Conservation (phyloP, 2,329 filamentous ascomycete species). For the Hypoxylon sp. region DNA sequence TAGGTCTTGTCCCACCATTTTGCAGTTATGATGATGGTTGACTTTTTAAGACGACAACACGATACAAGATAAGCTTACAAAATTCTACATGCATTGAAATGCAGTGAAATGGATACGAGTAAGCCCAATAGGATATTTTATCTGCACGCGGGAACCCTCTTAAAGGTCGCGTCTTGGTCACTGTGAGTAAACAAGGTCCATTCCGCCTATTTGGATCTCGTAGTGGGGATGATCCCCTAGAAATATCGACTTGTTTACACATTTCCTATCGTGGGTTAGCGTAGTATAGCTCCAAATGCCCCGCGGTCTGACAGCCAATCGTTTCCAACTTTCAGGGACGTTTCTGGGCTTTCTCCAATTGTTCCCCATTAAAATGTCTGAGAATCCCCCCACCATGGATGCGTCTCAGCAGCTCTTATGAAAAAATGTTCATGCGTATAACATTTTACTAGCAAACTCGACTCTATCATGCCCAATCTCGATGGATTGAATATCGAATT, state of each 20-base stretch:
- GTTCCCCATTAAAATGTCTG: constrained; percentile 15
- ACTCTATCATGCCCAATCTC: neutral
- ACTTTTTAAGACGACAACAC: constrained; percentile 8
- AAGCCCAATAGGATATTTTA: constrained; percentile 42
- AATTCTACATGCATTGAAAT: constrained; percentile 23
- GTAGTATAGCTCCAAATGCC: constrained; percentile 34
- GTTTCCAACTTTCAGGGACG: constrained; percentile 11
- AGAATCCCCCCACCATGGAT: neutral
- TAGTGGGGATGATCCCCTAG: constrained; percentile 33
- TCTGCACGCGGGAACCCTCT: constrained; percentile 19
- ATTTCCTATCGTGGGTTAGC: constrained; percentile 60
- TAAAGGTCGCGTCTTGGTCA: constrained; percentile 44
- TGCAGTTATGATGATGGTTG: constrained; percentile 16
- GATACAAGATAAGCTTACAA: constrained; percentile 33
- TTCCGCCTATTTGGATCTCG: constrained; percentile 25
- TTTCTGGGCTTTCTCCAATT: constrained; percentile 23
- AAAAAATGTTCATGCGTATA: constrained; percentile 7
- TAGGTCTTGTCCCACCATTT: constrained; percentile 56
- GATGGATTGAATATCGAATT: neutral
- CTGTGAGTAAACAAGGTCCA: constrained; percentile 35
- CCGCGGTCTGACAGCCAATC: constrained; percentile 49
- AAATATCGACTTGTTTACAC: constrained; percentile 62
- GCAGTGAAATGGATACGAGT: constrained; percentile 21
- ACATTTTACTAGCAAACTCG: neutral
- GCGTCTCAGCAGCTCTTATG: neutral